A percentile compares a stretch with the other conserved stretches of the same genome.
These are phyloP conservation scores for Anisodus tanguticus DNA, from an alignment of 257 asterid genomes.

Conservation along the genomic window DNA sequence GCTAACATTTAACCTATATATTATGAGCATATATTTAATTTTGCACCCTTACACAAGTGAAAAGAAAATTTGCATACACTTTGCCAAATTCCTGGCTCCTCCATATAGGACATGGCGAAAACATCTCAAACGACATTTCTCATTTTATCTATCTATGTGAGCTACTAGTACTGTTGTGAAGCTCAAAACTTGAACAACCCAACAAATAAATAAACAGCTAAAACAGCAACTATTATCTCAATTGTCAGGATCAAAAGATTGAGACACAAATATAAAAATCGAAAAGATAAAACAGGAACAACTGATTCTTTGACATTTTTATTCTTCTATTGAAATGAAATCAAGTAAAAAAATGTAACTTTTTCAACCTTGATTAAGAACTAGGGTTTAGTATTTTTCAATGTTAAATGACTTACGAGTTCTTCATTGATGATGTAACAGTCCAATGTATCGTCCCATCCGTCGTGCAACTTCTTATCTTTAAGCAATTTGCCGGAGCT, in stretches of 20 bases:
- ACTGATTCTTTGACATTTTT: neutral
- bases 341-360: neutral
- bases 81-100: no score
- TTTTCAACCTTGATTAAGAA: neutral
- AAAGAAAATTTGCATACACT: neutral
- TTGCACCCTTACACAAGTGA: no score
- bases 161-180: neutral
- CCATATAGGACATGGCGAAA: no score
- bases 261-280: neutral
- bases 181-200: neutral
- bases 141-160: neutral
- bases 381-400: no score
- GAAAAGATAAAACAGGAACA: neutral
- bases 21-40: no score
- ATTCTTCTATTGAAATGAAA: neutral
- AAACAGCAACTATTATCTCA: neutral
- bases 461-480: constrained; percentile 88
- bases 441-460: constrained; percentile 85
- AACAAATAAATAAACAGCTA: neutral
- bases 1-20: no score
- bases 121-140: neutral
- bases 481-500: constrained; percentile 80
- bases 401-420: constrained; percentile 53
- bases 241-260: neutral
- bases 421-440: constrained; percentile 82